Conservation (phyloP, 345 rosid genomes). For the Noccaea caerulescens region DNA sequence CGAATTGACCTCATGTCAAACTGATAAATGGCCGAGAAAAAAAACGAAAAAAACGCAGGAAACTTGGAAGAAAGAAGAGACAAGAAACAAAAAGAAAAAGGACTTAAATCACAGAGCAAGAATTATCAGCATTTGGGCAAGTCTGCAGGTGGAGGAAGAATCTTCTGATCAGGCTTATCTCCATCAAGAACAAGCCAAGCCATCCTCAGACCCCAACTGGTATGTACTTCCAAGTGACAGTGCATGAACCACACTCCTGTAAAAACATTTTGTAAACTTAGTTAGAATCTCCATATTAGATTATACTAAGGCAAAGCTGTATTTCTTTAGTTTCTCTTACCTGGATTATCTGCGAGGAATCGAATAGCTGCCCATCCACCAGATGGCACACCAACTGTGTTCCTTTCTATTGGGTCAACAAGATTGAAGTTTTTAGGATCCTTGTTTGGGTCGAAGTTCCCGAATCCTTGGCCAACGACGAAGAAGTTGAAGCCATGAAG, state of each 20-base stretch:
- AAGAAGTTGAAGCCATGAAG: slow-evolving; percentile 77
- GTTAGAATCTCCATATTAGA: slow-evolving; percentile 18
- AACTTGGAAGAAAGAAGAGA: slow-evolving; percentile 31
- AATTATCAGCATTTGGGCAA: slow-evolving; percentile 61
- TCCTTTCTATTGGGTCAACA: slow-evolving; percentile 62
- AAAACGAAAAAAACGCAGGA: slow-evolving; percentile 18
- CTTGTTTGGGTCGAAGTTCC: slow-evolving; percentile 54
- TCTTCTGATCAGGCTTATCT: slow-evolving; percentile 62
- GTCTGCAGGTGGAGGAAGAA: slow-evolving; percentile 72
- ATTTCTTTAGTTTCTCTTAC: slow-evolving; percentile 41
- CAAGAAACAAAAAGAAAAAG: slow-evolving; percentile 26
- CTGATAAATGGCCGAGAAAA: slow-evolving; percentile 32
- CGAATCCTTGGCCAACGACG: slow-evolving; percentile 72
- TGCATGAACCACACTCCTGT: slow-evolving; percentile 82
- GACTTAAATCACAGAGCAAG: slow-evolving; percentile 22
- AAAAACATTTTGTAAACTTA: slow-evolving; percentile 20
- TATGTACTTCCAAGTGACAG: slow-evolving; percentile 78
- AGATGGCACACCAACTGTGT: slow-evolving; percentile 67
- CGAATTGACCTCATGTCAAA: slow-evolving; percentile 43
- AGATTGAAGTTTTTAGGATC: slow-evolving; percentile 67
- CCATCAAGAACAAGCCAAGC: slow-evolving; percentile 79
- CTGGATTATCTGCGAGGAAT: slow-evolving; percentile 74
- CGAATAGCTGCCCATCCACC: slow-evolving; percentile 77
- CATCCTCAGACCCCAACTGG: slow-evolving; percentile 78
- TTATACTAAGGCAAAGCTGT: slow-evolving; percentile 16